Evolutionary conservation across 2,329 filamentous ascomycete genomes (phyloP), one percentile per base, ranked within the genome.

Genomic region (Pseudogymnoascus sp.): DNA sequence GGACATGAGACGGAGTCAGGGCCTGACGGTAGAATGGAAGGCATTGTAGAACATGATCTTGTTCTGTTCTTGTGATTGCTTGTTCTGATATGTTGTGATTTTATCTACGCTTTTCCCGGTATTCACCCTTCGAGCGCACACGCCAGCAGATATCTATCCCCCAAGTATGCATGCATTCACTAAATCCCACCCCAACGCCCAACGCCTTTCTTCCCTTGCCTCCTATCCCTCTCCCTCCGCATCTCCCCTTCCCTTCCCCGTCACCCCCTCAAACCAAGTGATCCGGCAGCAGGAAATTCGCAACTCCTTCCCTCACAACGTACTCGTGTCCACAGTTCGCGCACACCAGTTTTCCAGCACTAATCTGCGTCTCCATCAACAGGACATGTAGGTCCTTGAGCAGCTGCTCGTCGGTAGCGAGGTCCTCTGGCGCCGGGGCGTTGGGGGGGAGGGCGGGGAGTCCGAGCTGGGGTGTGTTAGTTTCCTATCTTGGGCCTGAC

Each of bases 251-350:
- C n/a, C 12, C 42, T 6, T 60, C 9, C 7, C 16, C 16, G 11
- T 22, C 38, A 41, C 12, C 41, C 41, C 5, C 25, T 45, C 58
- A 84, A 35, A 92, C 94, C 75, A 99, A 77, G 79, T 99, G 94
- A 70, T 89, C 94, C 11, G 94, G 94, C 68, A 99, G 77, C 72
- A 99, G 77, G 72, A 99, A 99, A 76, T 97, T 97, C 64, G 92
- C 91, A 74, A 97, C 96, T 4, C 94, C 94, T 77, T 99, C 93
- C 73, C 94, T 92, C 66, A 99, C 88, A 64, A 86, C 86, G 76
- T 97, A 99, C 79, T 96, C 91, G 73, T 97, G 93, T 58, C 90
- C 91, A 73, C 94, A 99, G 75, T 89, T 90, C 58, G 85, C 92
- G 74, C 94, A 99, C 4, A 92, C 89, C 67, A 99, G 81, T 76